Conservation (phyloP, 2,329 filamentous ascomycete species). For the Exophiala xenobiotica region DNA sequence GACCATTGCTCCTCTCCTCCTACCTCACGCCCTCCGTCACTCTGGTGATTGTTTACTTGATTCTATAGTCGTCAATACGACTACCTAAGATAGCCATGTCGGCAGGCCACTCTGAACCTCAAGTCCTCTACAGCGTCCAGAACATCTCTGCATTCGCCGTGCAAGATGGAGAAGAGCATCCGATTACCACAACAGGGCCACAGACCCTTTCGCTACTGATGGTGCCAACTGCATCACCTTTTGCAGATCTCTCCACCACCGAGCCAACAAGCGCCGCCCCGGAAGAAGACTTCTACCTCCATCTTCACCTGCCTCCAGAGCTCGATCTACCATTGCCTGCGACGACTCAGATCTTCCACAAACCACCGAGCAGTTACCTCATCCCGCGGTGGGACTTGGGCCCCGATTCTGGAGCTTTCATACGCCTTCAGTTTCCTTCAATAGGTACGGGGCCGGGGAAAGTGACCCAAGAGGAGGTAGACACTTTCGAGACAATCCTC, state of each 20-base stretch:
- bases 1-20: not conserved
- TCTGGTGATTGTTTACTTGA: slow-evolving; percentile 1
- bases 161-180: slow-evolving; percentile 78
- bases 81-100: slow-evolving; percentile 27
- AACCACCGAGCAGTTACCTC: slow-evolving; percentile 86
- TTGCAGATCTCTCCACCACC: slow-evolving; percentile 55
- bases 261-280: slow-evolving; percentile 56
- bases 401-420: slow-evolving; percentile 84
- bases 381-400: slow-evolving; percentile 95
- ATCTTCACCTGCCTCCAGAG: slow-evolving; percentile 90
- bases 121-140: slow-evolving; percentile 60
- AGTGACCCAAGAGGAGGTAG: slow-evolving; percentile 83
- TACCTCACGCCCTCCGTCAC: not conserved
- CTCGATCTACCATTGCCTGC: slow-evolving; percentile 90
- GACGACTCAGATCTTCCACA: slow-evolving; percentile 95
- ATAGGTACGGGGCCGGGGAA: slow-evolving; percentile 63
- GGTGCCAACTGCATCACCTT: slow-evolving; percentile 85
- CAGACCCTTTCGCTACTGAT: slow-evolving; percentile 92
- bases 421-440: slow-evolving; percentile 82
- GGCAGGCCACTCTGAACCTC: slow-evolving; percentile 54
- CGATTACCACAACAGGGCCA: slow-evolving; percentile 78
- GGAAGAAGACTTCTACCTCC: slow-evolving; percentile 94
- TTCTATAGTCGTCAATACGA: not conserved
- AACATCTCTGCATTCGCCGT: slow-evolving; percentile 92
- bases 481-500: slow-evolving; percentile 95